Base-by-base conservation (phyloP, 2,329 filamentous ascomycete species). In the Aspergillus felis region DNA sequence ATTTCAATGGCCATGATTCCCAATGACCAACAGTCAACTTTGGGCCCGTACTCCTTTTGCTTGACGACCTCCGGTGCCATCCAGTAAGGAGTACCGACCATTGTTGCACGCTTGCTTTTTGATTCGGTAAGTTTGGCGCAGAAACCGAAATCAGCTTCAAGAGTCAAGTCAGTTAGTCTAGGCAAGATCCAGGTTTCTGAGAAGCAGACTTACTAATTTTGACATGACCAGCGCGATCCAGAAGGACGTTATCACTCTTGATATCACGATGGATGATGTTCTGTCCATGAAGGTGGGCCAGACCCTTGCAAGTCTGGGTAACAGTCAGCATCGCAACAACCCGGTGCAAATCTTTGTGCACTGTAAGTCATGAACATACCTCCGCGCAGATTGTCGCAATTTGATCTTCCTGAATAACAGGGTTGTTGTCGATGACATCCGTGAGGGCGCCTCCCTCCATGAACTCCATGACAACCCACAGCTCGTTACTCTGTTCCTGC, bases 381-480 rank as follows among this genome's bases (percentile, higher is more conserved):
- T 99, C 94, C 53, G 89, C 84, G 75, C 93, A 97, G 64, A 99
- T 97, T 4, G 93, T 97, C 9, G 94, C 91, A 69, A 99, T 99
- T 75, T 99, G 94, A 72, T 97, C 91, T 75, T 99, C 94, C 4
- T 89, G 91, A 67, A 99, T 97, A 57, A 87, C 86, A 2, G 89
- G 85, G 76, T 97, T 99, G 79, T 97, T 97, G 77, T 99, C 94
- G 76, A 99, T 99, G 59, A 99, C 92, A 80, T 99, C 94, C 1
- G 94, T 99, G 74, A 99, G 79, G 61, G 94, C 91, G 78, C 94
- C 94, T 68, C 94, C 94, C 78, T 99, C 94, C 94, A 99, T 99
- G 70, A 92, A 99, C 79, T 99, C 94, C 94, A 99, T 96, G 53
- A 99, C 93, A 10, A 99, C 92, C 94, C 94, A 99, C n/a, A 99